Conservation (phyloP, 495 filamentous ascomycete genomes). For the Pyrenula aspistea region DNA sequence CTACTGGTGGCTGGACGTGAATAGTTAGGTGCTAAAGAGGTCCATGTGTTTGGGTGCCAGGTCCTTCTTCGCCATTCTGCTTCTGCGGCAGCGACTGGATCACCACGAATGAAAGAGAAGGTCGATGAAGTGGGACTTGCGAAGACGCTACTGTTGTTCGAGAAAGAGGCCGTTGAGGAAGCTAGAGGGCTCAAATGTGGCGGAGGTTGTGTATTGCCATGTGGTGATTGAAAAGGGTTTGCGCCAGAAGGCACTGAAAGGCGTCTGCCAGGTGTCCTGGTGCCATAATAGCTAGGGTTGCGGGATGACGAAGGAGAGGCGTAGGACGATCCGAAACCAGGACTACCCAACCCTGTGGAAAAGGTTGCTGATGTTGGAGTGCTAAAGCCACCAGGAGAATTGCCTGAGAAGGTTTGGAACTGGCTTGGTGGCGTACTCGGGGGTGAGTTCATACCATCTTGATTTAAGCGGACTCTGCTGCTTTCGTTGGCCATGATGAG, state of each 20-base stretch:
- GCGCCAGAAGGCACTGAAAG: constrained; percentile 69
- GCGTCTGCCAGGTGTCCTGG: constrained; percentile 58
- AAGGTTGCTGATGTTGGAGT: constrained; percentile 66
- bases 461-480: constrained; percentile 41
- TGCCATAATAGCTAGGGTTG: constrained; percentile 55
- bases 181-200: constrained; percentile 44
- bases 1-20: constrained; percentile 50
- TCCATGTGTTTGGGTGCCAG: constrained; percentile 78
- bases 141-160: constrained; percentile 43
- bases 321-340: constrained; percentile 49
- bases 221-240: constrained; percentile 63
- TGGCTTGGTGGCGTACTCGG: constrained; percentile 36
- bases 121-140: constrained; percentile 61
- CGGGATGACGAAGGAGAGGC: constrained; percentile 61
- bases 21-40: constrained; percentile 22
- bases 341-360: constrained; percentile 60
- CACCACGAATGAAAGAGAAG: constrained; percentile 51
- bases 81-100: constrained; percentile 51
- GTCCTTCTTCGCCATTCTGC: constrained; percentile 72
- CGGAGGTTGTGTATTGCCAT: constrained; percentile 40
- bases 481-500: constrained; percentile 71
- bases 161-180: constrained; percentile 43
- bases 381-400: constrained; percentile 60
- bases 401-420: constrained; percentile 26
- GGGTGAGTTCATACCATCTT: constrained; percentile 45